A percentile compares a stretch with the other conserved stretches of the same genome.
Conservation (phyloP, 495 filamentous ascomycete species). For the Hypoxylon trugodes region DNA sequence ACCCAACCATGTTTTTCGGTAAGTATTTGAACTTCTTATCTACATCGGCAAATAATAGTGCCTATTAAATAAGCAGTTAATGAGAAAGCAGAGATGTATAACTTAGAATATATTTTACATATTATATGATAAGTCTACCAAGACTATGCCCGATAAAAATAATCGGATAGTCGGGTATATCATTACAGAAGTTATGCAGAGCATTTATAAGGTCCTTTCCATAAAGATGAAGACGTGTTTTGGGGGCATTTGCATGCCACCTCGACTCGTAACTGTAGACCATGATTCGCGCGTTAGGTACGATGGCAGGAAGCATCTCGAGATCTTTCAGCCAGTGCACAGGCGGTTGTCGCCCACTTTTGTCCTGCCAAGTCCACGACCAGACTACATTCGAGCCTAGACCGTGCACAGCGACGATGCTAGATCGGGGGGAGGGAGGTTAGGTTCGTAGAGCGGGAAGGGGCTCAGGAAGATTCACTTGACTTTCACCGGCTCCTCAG, state of each 20-base stretch:
- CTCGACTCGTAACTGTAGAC: neutral
- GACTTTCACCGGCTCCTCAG: too few relatives aligned
- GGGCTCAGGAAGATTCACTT: too few relatives aligned
- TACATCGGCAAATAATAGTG: neutral
- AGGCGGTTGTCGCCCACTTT: neutral
- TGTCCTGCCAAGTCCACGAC: neutral
- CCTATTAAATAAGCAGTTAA: neutral
- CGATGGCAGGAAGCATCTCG: neutral
- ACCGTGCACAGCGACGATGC: too few relatives aligned
- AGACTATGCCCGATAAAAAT: constrained; percentile 6
- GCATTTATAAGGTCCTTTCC: neutral
- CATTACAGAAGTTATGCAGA: neutral
- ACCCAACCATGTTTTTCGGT: neutral
- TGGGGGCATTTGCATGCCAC: neutral
- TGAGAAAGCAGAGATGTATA: neutral
- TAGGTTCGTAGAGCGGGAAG: too few relatives aligned
- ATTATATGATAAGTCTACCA: neutral
- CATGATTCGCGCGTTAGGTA: neutral
- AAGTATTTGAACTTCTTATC: neutral
- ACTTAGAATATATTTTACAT: neutral
- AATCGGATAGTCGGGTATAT: neutral
- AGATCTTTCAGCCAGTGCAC: constrained; percentile 1
- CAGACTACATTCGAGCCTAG: too few relatives aligned
- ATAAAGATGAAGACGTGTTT: neutral
- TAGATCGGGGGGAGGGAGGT: too few relatives aligned